Evolutionary conservation across 148 eudicot species (phyloP).

Genomic region (Suaeda aralocaspica): DNA sequence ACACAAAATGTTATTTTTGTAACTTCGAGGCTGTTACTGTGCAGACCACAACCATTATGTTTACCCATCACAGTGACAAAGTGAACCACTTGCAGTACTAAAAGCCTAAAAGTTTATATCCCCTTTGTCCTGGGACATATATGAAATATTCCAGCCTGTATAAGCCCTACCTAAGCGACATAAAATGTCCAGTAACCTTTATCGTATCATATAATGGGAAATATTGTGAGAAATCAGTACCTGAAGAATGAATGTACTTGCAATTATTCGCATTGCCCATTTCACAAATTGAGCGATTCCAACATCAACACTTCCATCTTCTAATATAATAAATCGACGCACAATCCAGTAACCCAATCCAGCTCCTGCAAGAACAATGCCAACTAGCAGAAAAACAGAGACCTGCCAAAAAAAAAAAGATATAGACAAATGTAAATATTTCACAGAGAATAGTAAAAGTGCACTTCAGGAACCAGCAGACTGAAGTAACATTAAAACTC

Average conservation of each 20-base stretch:
- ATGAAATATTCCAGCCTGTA: background rate
- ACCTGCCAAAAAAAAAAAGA: slow-evolving; percentile 48
- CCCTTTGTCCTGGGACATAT: background rate
- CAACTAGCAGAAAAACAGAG: slow-evolving; percentile 52
- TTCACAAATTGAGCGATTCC: slow-evolving; percentile 75
- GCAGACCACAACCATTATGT: background rate
- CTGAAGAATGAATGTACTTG: slow-evolving; percentile 66
- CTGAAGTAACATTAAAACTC: background rate
- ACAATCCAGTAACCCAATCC: slow-evolving; percentile 88
- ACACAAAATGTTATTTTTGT: background rate
- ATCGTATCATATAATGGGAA: background rate
- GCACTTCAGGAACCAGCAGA: background rate
- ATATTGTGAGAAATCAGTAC: slow-evolving; percentile 28
- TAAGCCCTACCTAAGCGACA: background rate
- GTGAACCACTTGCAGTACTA: no score
- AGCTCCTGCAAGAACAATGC: slow-evolving; percentile 76
- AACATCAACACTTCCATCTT: slow-evolving; percentile 86
- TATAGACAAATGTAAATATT: background rate
- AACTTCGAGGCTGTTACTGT: background rate
- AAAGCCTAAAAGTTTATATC: no score
- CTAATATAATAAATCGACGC: slow-evolving; percentile 70
- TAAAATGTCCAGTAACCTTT: background rate
- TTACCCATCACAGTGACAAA: no score
- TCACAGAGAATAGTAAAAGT: background rate
- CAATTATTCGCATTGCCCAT: slow-evolving; percentile 81